Base-by-base conservation (phyloP, 129 eudicot genomes). In the Silybum marianum region DNA sequence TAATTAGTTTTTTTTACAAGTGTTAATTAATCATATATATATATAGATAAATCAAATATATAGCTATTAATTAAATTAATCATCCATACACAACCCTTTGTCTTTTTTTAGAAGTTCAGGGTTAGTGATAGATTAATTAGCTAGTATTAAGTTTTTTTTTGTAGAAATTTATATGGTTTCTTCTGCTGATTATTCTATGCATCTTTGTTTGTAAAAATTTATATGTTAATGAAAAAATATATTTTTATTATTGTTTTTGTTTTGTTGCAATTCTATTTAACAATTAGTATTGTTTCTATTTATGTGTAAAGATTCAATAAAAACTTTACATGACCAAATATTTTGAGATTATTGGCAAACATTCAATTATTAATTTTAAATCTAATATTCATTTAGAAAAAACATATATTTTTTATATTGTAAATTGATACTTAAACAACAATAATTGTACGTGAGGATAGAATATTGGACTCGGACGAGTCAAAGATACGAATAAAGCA, bases 71-170 rank as follows among this genome's bases (percentile, higher is more conserved):
- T 32, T 32, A 62, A 28, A 48, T 25, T 66, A 66, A 34, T 54
- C 78, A 24, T 74, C 76, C 54, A 42, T 75, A 81, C 81, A 83
- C 83, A 72, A 69, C 87, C 90, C 93, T 79, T 24, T 74, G 71
- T 84, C 87, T 85, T 80, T 86, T 83, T 76, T 72, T 84, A 82
- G 85, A 75, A 72, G 85, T 73, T 40, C 24, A 83, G 97, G 96
- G 93, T 74, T 69, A 82, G 85, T 75, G 62, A 68, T 26, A 34
- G 71, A 60, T 81, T 69, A 81, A 22, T 30, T 79, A 28, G 30
- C 30, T 28, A 80, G 80, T 69, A 65, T 76, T 67, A 65, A 81
- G 70, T 32, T 81, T 80, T 38, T 71, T 77, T 85, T 77, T 85
- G 86, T 87, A 76, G 89, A 80, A 69, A 81, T 18, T 48, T n/a